phyloP scores from a whole-genome alignment of 2,329 filamentous ascomycete genomes.

The Xylaria sp. region DNA sequence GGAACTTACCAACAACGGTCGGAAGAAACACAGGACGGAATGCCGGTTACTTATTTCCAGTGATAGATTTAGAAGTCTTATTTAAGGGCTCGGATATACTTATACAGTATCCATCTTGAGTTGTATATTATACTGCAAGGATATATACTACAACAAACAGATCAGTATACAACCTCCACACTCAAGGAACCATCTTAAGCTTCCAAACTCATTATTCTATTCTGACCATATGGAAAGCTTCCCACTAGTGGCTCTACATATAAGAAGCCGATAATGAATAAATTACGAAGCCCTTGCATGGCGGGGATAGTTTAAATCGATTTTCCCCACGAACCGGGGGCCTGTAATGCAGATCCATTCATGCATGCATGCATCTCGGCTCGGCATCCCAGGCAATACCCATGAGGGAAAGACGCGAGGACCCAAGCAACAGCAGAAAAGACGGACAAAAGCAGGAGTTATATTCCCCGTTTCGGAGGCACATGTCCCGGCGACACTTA shows the following conservation, averaged over 20 bases:
- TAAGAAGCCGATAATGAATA: slow-evolving; percentile 2
- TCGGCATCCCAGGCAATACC: not conserved
- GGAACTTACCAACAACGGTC: slow-evolving; percentile 3
- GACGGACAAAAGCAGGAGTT: slow-evolving; percentile 3
- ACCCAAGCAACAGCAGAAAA: slow-evolving; percentile 15
- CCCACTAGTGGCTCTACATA: slow-evolving; percentile 13
- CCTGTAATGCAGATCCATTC: slow-evolving; percentile 24
- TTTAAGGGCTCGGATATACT: not conserved
- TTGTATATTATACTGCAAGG: too few relatives aligned
- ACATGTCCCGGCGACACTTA: slow-evolving; percentile 33
- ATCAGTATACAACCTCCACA: not conserved
- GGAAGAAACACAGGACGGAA: slow-evolving; percentile 24
- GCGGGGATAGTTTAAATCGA: slow-evolving; percentile 16
- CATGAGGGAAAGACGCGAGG: slow-evolving; percentile 7
- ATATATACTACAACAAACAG: not conserved
- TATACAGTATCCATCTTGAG: not conserved
- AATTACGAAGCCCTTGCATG: slow-evolving; percentile 5
- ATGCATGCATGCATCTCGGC: slow-evolving; percentile 27
- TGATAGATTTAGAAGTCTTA: not conserved
- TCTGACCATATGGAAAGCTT: not conserved
- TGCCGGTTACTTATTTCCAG: slow-evolving; percentile 10
- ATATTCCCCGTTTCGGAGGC: slow-evolving; percentile 33
- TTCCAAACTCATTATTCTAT: not conserved
- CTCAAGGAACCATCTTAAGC: not conserved
- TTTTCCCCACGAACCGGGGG: slow-evolving; percentile 25